A percentile compares a stretch with the other conserved stretches of the same genome.
Evolutionary conservation across 305 asterid genomes (phyloP).

Genomic region (Solanum aculeatissimum): DNA sequence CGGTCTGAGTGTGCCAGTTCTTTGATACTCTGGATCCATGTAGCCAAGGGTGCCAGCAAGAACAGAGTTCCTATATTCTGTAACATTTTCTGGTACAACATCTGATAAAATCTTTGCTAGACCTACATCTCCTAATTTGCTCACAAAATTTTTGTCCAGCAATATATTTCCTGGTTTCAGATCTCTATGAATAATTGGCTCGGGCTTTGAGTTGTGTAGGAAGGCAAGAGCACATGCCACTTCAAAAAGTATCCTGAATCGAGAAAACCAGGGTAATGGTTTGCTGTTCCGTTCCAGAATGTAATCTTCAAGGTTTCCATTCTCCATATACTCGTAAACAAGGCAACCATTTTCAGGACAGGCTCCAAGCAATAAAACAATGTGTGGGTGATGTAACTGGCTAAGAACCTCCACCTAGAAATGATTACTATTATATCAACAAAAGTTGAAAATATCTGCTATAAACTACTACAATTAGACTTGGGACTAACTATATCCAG

Average conservation of each 20-base stretch:
- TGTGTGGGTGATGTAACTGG: constrained; percentile 71
- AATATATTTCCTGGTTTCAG: constrained; percentile 85
- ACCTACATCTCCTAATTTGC: constrained; percentile 91
- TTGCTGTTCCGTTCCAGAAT: constrained; percentile 21
- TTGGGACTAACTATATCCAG: background rate
- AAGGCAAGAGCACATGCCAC: constrained; percentile 87
- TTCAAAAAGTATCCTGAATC: constrained; percentile 76
- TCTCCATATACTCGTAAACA: constrained; percentile 81
- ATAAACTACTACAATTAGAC: background rate
- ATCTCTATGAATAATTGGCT: constrained; percentile 82
- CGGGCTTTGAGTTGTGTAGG: constrained; percentile 69
- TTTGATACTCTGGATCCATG: constrained; percentile 89
- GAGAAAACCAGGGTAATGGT: constrained; percentile 57
- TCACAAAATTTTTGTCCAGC: constrained; percentile 42
- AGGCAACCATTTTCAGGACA: constrained; percentile 80
- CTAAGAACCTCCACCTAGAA: constrained; percentile 81
- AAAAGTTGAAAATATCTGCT: background rate
- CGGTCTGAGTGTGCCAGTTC: constrained; percentile 83
- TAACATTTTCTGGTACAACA: constrained; percentile 55
- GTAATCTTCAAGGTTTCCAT: constrained; percentile 71
- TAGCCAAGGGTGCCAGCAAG: constrained; percentile 75
- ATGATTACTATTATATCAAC: background rate
- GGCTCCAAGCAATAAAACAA: constrained; percentile 72
- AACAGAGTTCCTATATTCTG: constrained; percentile 65
- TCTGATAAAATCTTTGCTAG: constrained; percentile 63